phyloP scores from a whole-genome alignment of 768 basidiomycete species.

The Leccinellum rugosiceps region DNA sequence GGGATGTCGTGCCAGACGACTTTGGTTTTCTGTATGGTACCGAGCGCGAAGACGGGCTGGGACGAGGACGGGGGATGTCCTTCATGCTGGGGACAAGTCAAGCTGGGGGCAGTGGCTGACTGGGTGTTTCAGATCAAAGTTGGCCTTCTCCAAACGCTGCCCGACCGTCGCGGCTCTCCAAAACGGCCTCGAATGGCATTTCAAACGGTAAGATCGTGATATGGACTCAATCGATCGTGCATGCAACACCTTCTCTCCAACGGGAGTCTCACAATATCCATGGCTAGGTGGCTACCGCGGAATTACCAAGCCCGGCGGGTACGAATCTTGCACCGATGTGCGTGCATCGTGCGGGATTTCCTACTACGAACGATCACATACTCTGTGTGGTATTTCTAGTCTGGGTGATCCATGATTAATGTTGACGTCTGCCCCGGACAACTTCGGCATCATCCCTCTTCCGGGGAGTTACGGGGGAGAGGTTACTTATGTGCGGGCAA shows the following conservation, averaged over 20 bases:
- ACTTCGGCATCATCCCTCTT: background rate
- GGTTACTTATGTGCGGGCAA: background rate
- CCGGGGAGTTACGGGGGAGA: background rate
- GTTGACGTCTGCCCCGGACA: background rate
- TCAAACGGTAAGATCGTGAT: background rate
- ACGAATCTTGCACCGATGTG: background rate
- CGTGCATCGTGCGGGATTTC: background rate
- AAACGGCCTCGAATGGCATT: background rate
- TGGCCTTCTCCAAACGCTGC: background rate
- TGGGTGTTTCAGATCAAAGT: constrained; percentile 4
- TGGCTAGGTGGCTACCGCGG: background rate
- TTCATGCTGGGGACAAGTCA: constrained; percentile 21
- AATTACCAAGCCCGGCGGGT: background rate
- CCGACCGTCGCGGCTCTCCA: constrained; percentile 9
- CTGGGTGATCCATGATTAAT: background rate
- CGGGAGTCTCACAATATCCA: background rate
- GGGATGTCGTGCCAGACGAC: constrained; percentile 2
- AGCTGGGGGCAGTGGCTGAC: constrained; percentile 17
- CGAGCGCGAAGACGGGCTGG: background rate
- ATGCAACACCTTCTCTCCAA: background rate
- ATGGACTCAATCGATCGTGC: background rate
- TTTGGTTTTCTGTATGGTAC: constrained; percentile 21
- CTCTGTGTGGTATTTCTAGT: background rate
- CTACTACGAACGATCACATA: background rate
- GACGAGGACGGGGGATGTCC: constrained; percentile 20